Evolutionary conservation across 108 stramenopile species (phyloP), one percentile per base, ranked within the genome.

Genomic region (Parietichytrium sp.): DNA sequence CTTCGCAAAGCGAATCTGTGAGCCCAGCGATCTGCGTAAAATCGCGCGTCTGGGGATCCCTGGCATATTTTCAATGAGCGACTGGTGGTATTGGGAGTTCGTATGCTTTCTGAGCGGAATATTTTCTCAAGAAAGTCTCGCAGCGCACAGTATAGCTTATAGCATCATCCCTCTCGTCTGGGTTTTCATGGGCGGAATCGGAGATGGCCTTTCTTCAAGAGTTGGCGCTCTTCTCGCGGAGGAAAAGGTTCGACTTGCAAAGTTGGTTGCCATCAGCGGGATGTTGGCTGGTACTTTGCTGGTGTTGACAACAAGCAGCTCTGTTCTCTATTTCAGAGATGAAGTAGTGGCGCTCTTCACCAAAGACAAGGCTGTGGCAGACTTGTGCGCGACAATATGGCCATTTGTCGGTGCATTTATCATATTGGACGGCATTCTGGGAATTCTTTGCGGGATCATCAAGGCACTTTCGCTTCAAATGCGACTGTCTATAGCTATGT

Each of bases 31-130:
- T 25, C 3, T 42, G 20, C 45, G 61, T 33, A 33, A 45, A n/a
- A 42, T 72, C 16, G 33, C 45, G 1, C 61, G 33, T 7, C 61
- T 72, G 10, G 61, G 61, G 6, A 45, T 72, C 23, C 61, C 61
- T 16, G 61, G 61, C 2, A 72, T 72, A n/a, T 45, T 72, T 33
- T 72, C 61, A n/a, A 72, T 45, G 38, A 45, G 38, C 0, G 61
- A 72, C 23, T 72, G 61, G 61, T 72, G 61, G 61, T 72, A 45
- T 20, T 72, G 61, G 61, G 61, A 72, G 61, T n/a, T 72, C 6
- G 61, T 72, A 10, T 72, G 61, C 61, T 72, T 72, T 72, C 20
- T 72, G 6, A 45, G 20, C n/a, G 61, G 61, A 13, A 33, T 45
- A 25, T 33, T 42, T 10, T 33, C 38, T 25, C 36, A 33, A 7